A percentile compares a stretch with the other conserved stretches of the same genome.
These are phyloP conservation scores for Camellia japonica DNA, from an alignment of 148 eudicot species.

Conservation along the genomic window DNA sequence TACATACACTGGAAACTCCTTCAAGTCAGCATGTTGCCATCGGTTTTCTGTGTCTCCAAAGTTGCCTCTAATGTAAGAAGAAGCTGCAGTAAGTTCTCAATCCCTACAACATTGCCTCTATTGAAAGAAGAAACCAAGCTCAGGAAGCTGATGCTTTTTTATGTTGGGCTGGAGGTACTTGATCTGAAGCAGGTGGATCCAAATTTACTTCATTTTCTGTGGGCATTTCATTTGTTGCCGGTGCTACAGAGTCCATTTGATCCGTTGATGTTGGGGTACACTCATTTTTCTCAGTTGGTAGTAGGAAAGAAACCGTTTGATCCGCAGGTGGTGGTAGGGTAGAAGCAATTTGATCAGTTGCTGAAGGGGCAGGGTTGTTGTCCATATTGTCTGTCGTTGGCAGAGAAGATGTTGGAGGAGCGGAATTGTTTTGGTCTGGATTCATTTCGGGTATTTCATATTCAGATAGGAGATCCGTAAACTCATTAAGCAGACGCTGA, in stretches of 20 bases:
- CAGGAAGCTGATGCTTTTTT: slow-evolving; percentile 30
- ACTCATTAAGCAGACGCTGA: slow-evolving; percentile 86
- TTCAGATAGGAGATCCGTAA: slow-evolving; percentile 95
- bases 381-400: slow-evolving; percentile 23
- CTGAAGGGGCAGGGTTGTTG: slow-evolving; percentile 6
- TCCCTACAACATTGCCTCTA: not conserved
- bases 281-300: slow-evolving; percentile 22
- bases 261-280: slow-evolving; percentile 11
- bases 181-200: slow-evolving; percentile 15
- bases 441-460: slow-evolving; percentile 45
- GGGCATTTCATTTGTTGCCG: slow-evolving; percentile 10
- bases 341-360: slow-evolving; percentile 26
- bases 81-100: not conserved
- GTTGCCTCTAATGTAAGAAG: not conserved
- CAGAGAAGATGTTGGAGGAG: slow-evolving; percentile 13
- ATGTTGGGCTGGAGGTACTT: slow-evolving; percentile 16
- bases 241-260: slow-evolving; percentile 18
- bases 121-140: slow-evolving; percentile 23
- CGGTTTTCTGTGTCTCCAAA: not conserved
- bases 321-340: slow-evolving; percentile 23
- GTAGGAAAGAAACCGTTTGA: slow-evolving; percentile 15
- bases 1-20: not conserved
- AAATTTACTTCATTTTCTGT: slow-evolving; percentile 21
- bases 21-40: not conserved
- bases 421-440: slow-evolving; percentile 23